A percentile compares a stretch with the other conserved stretches of the same genome.
Evolutionary conservation across 2,329 filamentous ascomycete genomes (phyloP).

Genomic region (Colletotrichum karsti): DNA sequence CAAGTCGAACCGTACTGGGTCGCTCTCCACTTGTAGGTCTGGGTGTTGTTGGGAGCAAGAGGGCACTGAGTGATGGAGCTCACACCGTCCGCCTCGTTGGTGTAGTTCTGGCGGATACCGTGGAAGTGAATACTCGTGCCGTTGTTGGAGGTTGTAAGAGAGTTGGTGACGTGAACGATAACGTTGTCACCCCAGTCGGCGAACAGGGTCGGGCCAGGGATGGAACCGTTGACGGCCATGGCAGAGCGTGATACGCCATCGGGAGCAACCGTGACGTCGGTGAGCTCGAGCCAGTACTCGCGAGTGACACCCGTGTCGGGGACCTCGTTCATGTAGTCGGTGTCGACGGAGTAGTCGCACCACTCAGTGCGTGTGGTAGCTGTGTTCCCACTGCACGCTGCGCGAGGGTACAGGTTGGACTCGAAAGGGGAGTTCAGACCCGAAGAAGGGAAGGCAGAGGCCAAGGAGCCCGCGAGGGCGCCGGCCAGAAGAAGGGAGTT

Average conservation of each 20-base stretch:
- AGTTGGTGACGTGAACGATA: neutral
- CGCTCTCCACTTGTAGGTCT: constrained; percentile 66
- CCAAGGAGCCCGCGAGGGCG: constrained; percentile 5
- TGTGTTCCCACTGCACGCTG: constrained; percentile 36
- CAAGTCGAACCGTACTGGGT: constrained; percentile 64
- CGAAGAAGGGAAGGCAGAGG: constrained; percentile 11
- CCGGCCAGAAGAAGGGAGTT: constrained; percentile 7
- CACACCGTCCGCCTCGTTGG: constrained; percentile 64
- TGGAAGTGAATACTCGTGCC: constrained; percentile 65
- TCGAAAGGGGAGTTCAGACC: neutral
- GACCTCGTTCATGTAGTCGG: constrained; percentile 50
- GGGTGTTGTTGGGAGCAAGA: constrained; percentile 57
- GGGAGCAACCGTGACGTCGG: constrained; percentile 47
- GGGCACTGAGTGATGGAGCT: constrained; percentile 58
- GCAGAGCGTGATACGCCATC: constrained; percentile 53
- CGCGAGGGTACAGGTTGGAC: constrained; percentile 21
- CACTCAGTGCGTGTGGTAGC: constrained; percentile 46
- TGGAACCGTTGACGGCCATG: constrained; percentile 62
- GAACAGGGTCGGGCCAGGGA: constrained; percentile 67
- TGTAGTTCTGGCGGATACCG: constrained; percentile 63
- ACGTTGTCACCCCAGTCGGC: constrained; percentile 54
- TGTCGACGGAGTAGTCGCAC: constrained; percentile 58
- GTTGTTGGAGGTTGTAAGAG: constrained; percentile 43
- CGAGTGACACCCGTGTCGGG: constrained; percentile 58
- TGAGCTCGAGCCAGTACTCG: constrained; percentile 58